Evolutionary conservation across 1,139 yeast species (phyloP), one percentile per base, ranked within the genome.

Genomic region (Saccharomyces hybrid): DNA sequence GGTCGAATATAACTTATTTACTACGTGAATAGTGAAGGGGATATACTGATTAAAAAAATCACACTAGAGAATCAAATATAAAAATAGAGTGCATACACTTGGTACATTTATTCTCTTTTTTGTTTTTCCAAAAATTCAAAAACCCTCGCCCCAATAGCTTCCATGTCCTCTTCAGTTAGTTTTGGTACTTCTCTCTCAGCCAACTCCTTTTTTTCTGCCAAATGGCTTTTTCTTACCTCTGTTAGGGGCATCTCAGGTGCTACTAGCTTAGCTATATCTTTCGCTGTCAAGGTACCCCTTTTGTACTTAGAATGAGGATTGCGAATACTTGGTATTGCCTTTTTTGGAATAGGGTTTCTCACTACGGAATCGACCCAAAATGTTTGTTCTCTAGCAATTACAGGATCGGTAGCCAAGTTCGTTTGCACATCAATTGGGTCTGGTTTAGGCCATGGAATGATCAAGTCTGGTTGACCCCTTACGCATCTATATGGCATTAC

Each of bases 361-460:
- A 83, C 83, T 14, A 88, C 72, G 29, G 88, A 78, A 56, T 84
- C 85, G 41, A 88, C 84, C 71, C 82, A 87, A 70, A 77, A 87
- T 4, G 97, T 83, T 69, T 88, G 84, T 62, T 83, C 88, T 57
- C 83, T 80, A 1, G 81, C 95, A 1, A 74, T 73, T 5, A 78
- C 83, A 49, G 82, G 80, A 11, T 72, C 70, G 0, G 97, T 88
- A 3, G 82, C 78, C 55, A 82, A 73, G 13, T 71, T 71, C 52
- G 86, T 88, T 54, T 83, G 87, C 7, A 38, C 44, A 60, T 79
- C 79, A n/a, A 75, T 73, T 7, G 78, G 76, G 41, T 82, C 84
- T 1, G 96, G 96, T 60, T 82, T 79, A 47, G 98, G 98, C 95
- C 96, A 91, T 54, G 98, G 97, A 53, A 91, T 82, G 50, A 82